Evolutionary conservation across 2,329 filamentous ascomycete species (phyloP), one percentile per base, ranked within the genome.

Genomic region (Stachybotrys chlorohalonatus): DNA sequence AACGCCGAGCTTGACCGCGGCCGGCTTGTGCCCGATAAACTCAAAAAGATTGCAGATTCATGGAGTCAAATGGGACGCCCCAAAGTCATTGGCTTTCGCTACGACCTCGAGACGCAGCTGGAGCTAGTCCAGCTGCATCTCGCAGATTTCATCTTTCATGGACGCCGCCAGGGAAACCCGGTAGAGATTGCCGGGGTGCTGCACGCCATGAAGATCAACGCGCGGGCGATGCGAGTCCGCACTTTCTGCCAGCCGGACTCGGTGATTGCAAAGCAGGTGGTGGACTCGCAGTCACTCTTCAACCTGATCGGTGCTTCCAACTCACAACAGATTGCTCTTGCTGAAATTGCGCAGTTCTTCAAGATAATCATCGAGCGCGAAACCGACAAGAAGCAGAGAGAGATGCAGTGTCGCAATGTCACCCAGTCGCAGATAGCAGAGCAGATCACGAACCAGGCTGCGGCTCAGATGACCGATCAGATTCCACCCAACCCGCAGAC

Each of bases 81-180:
- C 6, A 75, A 72, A 54, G 80, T 84, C 8, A 66, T 80, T 24
- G 77, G 78, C 11, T 84, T 83, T 64, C 77, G 79, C 16, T 84
- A 81, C 63, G 80, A 84, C 56, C 64, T 83, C 2, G 80, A 83
- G 67, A 83, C 80, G 1, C 81, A 84, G 66, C 62, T 84, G n/a
- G 78, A 81, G 11, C 73, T 84, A 11, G 64, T 83, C 24, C 62
- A 65, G 15, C 63, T 77, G 8, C 81, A 84, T 58, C 63, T 74
- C 31, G 64, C 75, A 9, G 73, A 77, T 24, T 84, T 84, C 61
- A 74, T 73, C 39, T 84, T 84, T 66, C 77, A 79, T 60, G 78
- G 79, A 36, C 71, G 71, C 2, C 67, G 71, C 9, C 73, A 78
- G 54, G 69, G 70, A 31, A 70, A 75, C 51, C 64, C 68, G 0